phyloP scores from a whole-genome alignment of 192 early-diverging fungal genomes.

The Linnemannia elongata region DNA sequence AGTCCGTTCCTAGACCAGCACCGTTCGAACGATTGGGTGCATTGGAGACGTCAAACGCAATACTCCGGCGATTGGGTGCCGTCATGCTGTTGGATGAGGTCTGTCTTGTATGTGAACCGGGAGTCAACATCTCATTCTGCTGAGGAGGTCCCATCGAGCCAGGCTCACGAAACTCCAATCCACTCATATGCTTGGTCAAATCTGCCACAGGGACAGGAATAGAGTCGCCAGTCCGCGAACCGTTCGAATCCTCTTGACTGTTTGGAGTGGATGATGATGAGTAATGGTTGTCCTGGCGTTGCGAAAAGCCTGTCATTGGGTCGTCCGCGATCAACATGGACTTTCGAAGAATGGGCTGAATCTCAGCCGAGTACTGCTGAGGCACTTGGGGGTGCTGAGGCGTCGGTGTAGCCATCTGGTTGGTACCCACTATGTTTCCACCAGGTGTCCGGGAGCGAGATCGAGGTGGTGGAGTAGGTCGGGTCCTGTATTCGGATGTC shows the following conservation, averaged over 20 bases:
- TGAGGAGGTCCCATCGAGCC: neutral
- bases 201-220: conserved; percentile 47
- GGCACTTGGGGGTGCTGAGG: conserved; percentile 29
- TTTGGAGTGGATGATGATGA: conserved; percentile 35
- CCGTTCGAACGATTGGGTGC: conserved; percentile 17
- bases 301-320: conserved; percentile 22
- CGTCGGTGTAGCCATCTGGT: neutral
- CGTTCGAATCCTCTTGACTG: conserved; percentile 26
- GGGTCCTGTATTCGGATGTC: conserved; percentile 12
- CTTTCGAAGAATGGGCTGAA: conserved; percentile 27
- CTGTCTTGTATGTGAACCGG: conserved; percentile 21
- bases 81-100: conserved; percentile 26
- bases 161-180: conserved; percentile 46
- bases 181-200: conserved; percentile 51
- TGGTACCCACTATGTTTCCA: neutral
- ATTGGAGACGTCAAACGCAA: conserved; percentile 30
- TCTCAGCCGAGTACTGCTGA: conserved; percentile 41
- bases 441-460: conserved; percentile 43
- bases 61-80: conserved; percentile 26
- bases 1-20: neutral
- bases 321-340: conserved; percentile 28
- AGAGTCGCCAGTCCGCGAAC: neutral
- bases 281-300: conserved; percentile 17
- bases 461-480: conserved; percentile 25
- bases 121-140: conserved; percentile 14